phyloP scores from a whole-genome alignment of 352 stramenopile species.

The Phytophthora pluvialis region DNA sequence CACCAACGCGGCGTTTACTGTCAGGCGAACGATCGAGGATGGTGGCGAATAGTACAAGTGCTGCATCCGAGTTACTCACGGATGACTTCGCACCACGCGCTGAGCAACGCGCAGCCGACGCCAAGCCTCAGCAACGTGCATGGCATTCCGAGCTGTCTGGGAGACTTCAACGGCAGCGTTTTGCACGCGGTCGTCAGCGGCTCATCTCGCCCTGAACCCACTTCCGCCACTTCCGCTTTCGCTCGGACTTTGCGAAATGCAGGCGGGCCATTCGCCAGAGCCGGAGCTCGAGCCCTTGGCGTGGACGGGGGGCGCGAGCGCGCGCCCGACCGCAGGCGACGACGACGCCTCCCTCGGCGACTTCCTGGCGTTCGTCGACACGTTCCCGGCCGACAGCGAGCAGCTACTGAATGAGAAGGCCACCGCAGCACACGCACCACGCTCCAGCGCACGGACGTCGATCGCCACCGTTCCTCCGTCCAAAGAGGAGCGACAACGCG shows the following conservation, averaged over 20 bases:
- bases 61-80: too few relatives aligned
- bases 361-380: conserved; percentile 37
- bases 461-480: conserved; percentile 2
- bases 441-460: neutral
- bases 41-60: too few relatives aligned
- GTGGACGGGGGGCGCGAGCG: neutral
- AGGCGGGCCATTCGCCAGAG: neutral
- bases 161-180: neutral
- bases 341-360: conserved; percentile 17
- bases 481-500: conserved; percentile 28
- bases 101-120: too few relatives aligned
- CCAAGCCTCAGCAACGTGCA: neutral
- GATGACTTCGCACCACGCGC: neutral
- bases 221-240: conserved; percentile 20
- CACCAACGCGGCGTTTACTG: too few relatives aligned
- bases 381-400: conserved; percentile 29
- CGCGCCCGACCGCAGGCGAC: neutral
- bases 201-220: conserved; percentile 16
- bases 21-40: too few relatives aligned
- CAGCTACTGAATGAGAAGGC: conserved; percentile 19
- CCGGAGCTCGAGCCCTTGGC: conserved; percentile 11
- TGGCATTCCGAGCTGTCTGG: neutral
- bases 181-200: neutral
- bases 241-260: conserved; percentile 10
- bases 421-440: neutral